Conservation (phyloP, 805 yeast genomes). For the Suhomyces kilbournensis region DNA sequence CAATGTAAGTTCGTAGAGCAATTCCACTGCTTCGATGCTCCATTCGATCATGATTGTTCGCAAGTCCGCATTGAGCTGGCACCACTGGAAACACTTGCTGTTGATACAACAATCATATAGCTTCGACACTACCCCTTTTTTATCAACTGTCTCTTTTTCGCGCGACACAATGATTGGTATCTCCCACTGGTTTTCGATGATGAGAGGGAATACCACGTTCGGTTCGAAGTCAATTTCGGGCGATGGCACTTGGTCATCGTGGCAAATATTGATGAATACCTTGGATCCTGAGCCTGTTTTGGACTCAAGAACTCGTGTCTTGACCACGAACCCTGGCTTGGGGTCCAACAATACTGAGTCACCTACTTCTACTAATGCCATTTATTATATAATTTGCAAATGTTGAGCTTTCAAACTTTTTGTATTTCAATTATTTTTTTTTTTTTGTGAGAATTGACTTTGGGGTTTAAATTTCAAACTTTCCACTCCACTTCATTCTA, state of each 20-base stretch:
- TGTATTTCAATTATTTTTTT: not conserved
- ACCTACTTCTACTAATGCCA: constrained; percentile 10
- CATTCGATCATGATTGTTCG: constrained; percentile 72
- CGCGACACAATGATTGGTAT: constrained; percentile 75
- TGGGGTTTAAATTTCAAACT: not conserved
- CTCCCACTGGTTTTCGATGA: constrained; percentile 76
- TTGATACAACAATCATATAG: constrained; percentile 83
- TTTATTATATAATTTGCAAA: not conserved
- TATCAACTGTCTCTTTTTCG: constrained; percentile 57
- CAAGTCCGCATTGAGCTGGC: constrained; percentile 54
- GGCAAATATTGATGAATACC: constrained; percentile 76
- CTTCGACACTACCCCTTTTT: constrained; percentile 60
- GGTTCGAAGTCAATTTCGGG: constrained; percentile 58
- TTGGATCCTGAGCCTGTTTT: constrained; percentile 44
- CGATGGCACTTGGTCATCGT: constrained; percentile 59
- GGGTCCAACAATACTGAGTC: constrained; percentile 42
- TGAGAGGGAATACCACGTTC: constrained; percentile 54
- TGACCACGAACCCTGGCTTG: constrained; percentile 69
- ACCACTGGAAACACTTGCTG: constrained; percentile 59
- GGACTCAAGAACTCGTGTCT: constrained; percentile 49
- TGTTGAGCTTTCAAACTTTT: not conserved
- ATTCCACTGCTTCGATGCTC: constrained; percentile 78
- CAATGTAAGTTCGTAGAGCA: constrained; percentile 44
- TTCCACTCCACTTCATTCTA: not conserved
- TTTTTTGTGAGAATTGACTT: not conserved